Evolutionary conservation across 2,329 filamentous ascomycete species (phyloP).

Genomic region (Hymenoscyphus fructigenus): DNA sequence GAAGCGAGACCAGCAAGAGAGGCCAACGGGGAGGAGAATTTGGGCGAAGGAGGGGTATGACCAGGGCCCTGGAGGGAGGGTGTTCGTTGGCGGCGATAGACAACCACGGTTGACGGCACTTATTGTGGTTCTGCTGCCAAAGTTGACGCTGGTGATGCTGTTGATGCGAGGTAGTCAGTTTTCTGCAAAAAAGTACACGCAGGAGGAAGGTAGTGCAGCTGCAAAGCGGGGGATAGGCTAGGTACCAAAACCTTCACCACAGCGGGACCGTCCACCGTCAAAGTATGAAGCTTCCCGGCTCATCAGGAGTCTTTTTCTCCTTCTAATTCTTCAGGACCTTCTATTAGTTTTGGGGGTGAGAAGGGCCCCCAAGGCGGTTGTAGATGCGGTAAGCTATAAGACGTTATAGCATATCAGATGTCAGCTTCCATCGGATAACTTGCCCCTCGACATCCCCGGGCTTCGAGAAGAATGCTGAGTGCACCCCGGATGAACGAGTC

Average conservation of each 20-base stretch:
- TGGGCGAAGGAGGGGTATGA: background rate
- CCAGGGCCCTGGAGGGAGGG: background rate
- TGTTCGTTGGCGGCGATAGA: slow-evolving; percentile 11
- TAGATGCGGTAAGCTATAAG: background rate
- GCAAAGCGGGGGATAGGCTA: background rate
- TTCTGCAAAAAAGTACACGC: background rate
- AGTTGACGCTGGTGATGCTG: background rate
- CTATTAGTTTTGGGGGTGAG: background rate
- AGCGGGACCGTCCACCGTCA: background rate
- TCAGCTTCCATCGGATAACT: slow-evolving; percentile 5
- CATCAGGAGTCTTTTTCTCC: background rate
- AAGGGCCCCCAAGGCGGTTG: background rate
- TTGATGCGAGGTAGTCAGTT: background rate
- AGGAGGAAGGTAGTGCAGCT: background rate
- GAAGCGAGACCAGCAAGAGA: slow-evolving; percentile 12
- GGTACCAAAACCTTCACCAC: background rate
- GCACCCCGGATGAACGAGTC: slow-evolving; percentile 15
- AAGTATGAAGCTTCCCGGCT: background rate
- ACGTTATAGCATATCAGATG: slow-evolving; percentile 11
- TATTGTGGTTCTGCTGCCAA: background rate
- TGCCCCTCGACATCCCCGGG: slow-evolving; percentile 6
- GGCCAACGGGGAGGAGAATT: background rate
- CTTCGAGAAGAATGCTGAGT: slow-evolving; percentile 2
- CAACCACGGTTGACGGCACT: background rate
- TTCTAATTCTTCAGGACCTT: background rate